These are phyloP conservation scores for Barnettozyma sucrosica DNA, from an alignment of 805 yeast genomes.

Conservation along the genomic window DNA sequence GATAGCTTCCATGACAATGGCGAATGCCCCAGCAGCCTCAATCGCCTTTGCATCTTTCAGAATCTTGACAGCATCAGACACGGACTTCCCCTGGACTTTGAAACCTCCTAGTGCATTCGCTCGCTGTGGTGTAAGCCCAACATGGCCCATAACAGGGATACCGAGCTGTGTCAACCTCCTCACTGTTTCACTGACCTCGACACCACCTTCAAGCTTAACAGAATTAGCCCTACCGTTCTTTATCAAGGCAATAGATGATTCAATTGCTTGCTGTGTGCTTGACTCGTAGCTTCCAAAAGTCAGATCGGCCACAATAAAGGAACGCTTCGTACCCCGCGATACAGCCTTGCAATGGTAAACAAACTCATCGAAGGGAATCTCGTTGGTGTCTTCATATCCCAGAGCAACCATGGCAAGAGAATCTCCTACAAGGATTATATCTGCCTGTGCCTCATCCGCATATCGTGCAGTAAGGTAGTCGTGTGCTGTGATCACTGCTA, in stretches of 20 bases:
- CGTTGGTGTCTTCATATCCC: conserved; percentile 74
- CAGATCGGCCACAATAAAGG: conserved; percentile 75
- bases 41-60: conserved; percentile 62
- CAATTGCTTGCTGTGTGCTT: conserved; percentile 56
- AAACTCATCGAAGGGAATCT: conserved; percentile 74
- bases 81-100: conserved; percentile 72
- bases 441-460: conserved; percentile 62
- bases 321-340: conserved; percentile 56
- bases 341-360: conserved; percentile 73
- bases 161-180: conserved; percentile 57
- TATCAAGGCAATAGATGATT: conserved; percentile 49
- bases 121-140: conserved; percentile 89
- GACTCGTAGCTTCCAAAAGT: conserved; percentile 85
- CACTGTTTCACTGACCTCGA: conserved; percentile 47
- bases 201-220: conserved; percentile 82
- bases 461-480: conserved; percentile 72
- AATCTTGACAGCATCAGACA: conserved; percentile 47
- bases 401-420: conserved; percentile 88
- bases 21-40: conserved; percentile 71
- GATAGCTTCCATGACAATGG: conserved; percentile 77
- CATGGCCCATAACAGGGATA: conserved; percentile 86
- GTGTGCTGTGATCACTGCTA: conserved; percentile 74
- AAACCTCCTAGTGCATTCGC: conserved; percentile 78
- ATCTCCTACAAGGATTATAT: conserved; percentile 80
- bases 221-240: conserved; percentile 55